Percentiles rank a stretch among this genome's conserved stretches.
phyloP scores from a whole-genome alignment of 768 basidiomycete species.

The Naganishia antarctica region DNA sequence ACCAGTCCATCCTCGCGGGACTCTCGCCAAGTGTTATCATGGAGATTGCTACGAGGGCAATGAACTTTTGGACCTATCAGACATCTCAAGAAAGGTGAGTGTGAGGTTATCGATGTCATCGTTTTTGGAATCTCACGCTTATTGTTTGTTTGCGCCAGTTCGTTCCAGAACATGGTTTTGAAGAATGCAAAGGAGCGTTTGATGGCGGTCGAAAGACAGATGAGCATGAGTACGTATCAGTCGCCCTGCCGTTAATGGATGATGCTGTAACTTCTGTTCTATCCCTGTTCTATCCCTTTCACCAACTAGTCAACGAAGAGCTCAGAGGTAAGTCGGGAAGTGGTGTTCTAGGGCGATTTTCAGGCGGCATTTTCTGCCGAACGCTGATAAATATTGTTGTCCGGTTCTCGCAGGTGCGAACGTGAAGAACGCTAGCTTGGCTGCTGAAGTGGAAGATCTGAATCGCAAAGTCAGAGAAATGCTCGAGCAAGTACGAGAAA shows the following conservation, averaged over 20 bases:
- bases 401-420: slow-evolving; percentile 7
- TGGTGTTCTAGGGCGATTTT: too few species aligned
- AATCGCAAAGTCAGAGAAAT: slow-evolving; percentile 18
- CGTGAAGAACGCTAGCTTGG: slow-evolving; percentile 23
- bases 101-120: neutral
- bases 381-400: too few species aligned
- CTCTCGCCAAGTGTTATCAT: slow-evolving; percentile 34
- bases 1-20: slow-evolving; percentile 37
- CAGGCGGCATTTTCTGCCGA: too few species aligned
- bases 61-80: slow-evolving; percentile 41
- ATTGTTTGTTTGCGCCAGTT: neutral
- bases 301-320: slow-evolving; percentile 16
- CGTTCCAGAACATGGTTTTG: slow-evolving; percentile 29
- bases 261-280: neutral
- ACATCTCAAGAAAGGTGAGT: slow-evolving; percentile 36
- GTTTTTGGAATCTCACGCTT: too few species aligned
- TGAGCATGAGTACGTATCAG: slow-evolving; percentile 19
- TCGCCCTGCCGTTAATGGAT: too few species aligned
- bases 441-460: slow-evolving; percentile 3
- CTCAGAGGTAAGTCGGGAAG: slow-evolving; percentile 25
- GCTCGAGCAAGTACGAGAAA: slow-evolving; percentile 26
- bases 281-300: too few species aligned
- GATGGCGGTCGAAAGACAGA: slow-evolving; percentile 27
- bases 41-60: slow-evolving; percentile 34
- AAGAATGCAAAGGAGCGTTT: slow-evolving; percentile 30